These are phyloP conservation scores for Monilinia polystroma DNA, from an alignment of 2,329 filamentous ascomycete species.

Conservation along the genomic window DNA sequence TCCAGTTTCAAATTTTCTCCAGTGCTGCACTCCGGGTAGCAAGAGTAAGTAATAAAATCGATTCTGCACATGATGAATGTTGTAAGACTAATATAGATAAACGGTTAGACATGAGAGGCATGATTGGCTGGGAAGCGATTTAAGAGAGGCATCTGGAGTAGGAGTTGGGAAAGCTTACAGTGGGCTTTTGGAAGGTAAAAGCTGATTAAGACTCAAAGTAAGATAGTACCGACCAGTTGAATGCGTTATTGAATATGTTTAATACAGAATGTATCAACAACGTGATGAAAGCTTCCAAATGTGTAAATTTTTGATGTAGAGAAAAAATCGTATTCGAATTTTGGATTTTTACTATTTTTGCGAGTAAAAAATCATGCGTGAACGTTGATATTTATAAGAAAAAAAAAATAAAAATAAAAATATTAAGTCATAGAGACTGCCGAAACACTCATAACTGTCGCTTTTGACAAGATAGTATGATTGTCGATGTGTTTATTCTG, in stretches of 20 bases:
- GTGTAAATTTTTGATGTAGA: background rate
- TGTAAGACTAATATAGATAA: background rate
- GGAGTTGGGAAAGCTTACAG: background rate
- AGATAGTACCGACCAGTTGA: background rate
- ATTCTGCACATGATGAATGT: background rate
- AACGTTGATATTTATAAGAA: too few species aligned
- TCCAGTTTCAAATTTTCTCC: background rate
- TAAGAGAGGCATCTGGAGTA: background rate
- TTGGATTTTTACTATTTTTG: background rate
- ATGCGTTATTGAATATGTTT: too few species aligned
- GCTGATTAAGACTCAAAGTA: background rate
- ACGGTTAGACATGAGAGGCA: background rate
- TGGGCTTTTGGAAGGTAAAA: background rate
- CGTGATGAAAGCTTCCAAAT: too few species aligned
- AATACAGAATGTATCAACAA: background rate
- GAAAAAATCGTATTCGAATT: background rate
- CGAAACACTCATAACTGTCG: background rate
- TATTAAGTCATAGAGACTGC: too few species aligned
- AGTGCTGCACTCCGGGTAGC: background rate
- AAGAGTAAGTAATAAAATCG: background rate
- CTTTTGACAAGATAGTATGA: background rate
- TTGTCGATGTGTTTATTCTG: background rate
- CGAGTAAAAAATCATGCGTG: background rate
- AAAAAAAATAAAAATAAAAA: too few species aligned
- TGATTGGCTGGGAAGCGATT: background rate